Evolutionary conservation across 139 green algal genomes (phyloP).

Genomic region (Pleodorina starrii): DNA sequence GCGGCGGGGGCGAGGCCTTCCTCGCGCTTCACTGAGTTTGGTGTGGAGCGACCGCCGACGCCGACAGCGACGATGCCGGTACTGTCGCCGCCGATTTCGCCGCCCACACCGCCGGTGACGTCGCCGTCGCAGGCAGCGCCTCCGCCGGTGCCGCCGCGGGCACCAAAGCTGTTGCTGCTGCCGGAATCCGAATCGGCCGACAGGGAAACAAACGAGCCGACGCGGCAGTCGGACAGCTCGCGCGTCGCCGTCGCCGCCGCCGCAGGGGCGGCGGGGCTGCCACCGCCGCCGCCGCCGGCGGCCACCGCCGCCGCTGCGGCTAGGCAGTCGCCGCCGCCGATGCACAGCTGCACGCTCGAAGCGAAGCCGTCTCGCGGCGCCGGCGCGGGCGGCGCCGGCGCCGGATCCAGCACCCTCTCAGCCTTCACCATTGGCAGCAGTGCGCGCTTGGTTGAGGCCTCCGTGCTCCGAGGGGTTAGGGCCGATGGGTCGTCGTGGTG

Average conservation of each 20-base stretch:
- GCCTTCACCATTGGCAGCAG: neutral
- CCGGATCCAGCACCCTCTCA: neutral
- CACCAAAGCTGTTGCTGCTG: conserved; percentile 3
- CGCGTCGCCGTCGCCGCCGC: neutral
- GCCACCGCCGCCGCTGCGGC: neutral
- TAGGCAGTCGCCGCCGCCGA: no score
- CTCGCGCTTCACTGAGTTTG: neutral
- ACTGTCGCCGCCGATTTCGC: neutral
- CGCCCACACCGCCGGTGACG: neutral
- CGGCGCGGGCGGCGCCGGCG: no score
- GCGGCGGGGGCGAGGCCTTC: no score
- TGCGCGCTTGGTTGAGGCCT: no score
- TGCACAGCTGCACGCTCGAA: neutral
- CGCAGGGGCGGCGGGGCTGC: neutral
- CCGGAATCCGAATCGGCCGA: neutral
- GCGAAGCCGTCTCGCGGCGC: neutral
- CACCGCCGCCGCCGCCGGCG: no score
- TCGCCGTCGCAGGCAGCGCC: no score
- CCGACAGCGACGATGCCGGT: neutral
- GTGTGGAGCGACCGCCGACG: neutral
- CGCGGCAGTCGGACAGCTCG: neutral
- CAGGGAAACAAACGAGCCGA: neutral
- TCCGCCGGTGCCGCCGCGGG: no score
- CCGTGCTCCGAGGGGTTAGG: no score
- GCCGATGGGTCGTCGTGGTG: neutral